Base-by-base conservation (phyloP, 495 filamentous ascomycete species). In the Cladorrhinum samala region DNA sequence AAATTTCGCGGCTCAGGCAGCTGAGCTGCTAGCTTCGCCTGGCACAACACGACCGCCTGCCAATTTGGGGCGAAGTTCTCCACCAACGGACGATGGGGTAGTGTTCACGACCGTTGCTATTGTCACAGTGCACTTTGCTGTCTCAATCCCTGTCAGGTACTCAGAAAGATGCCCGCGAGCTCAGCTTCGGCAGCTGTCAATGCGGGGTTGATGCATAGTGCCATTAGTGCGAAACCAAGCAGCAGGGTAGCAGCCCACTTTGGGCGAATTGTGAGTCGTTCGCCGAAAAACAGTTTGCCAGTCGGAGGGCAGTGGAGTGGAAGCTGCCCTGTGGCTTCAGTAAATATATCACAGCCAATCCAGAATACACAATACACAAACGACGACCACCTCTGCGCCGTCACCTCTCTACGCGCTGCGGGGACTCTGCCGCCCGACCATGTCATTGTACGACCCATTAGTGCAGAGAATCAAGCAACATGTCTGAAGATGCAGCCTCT, bases 401-500 rank as follows among this genome's bases (percentile, higher is more conserved):
- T 23, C 25, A 24, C 36, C 44, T 19, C 21, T 41, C 44, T 38
- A 17, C 11, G 17, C 40, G 25, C 44, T 54, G 42, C 51, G 47
- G 52, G 55, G 13, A 24, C 42, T 57, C 19, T 45, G 49, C 27
- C 55, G 55, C 55, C 50, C 43, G 57, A 63, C 54, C 51, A 66
- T 67, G 65, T 64, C 63, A 56, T 59, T 58, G 52, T 50, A 55
- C 64, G 55, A 59, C 43, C 54, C 63, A 57, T 58, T 59, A 62
- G 49, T 60, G 52, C 54, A 62, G 54, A 59, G 54, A 54, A 54
- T 50, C 58, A 55, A 20, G 50, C 65, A 74, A 63, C 55, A 76
- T 76, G 73, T 69, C 72, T 68, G 73, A 74, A 73, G 59, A 50
- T 55, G 58, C 62, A 58, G 47, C 55, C 57, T 60, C 50, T 52